Conservation (phyloP, 2,329 filamentous ascomycete genomes). For the Botrytis cinerea region DNA sequence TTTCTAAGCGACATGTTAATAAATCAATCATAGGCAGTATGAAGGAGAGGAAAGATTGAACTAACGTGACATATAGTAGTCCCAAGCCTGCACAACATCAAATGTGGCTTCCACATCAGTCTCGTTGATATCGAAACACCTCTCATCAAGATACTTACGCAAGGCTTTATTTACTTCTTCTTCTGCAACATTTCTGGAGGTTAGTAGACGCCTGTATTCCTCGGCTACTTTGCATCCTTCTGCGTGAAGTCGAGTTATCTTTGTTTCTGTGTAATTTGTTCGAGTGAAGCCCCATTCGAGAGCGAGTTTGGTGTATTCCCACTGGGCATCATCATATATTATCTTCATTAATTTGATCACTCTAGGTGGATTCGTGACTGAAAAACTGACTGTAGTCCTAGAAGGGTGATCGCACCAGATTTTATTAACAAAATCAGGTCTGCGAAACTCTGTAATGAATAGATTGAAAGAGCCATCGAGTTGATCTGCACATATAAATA, state of each 20-base stretch:
- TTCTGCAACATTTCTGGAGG: not conserved
- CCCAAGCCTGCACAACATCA: not conserved
- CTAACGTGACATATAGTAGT: not conserved
- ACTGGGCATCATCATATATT: not conserved
- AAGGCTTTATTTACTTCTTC: not conserved
- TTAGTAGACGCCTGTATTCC: not conserved
- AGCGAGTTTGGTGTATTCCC: not conserved
- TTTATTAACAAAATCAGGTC: not conserved
- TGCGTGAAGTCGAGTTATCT: not conserved
- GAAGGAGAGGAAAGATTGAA: not conserved
- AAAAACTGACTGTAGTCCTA: accelerated
- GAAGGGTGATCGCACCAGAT: not conserved
- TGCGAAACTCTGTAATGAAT: not conserved
- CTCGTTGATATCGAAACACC: not conserved
- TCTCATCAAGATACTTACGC: not conserved
- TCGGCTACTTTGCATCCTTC: not conserved
- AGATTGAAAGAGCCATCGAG: not conserved
- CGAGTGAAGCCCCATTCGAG: not conserved
- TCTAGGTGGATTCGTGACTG: not conserved
- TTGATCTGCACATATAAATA: not conserved
- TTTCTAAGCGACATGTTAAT: not conserved
- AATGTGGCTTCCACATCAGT: not conserved
- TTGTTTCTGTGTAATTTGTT: not conserved
- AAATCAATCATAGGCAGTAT: not conserved
- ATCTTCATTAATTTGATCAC: not conserved